Evolutionary conservation across 2,329 filamentous ascomycete genomes (phyloP).

Genomic region (Arthroderma sp.): DNA sequence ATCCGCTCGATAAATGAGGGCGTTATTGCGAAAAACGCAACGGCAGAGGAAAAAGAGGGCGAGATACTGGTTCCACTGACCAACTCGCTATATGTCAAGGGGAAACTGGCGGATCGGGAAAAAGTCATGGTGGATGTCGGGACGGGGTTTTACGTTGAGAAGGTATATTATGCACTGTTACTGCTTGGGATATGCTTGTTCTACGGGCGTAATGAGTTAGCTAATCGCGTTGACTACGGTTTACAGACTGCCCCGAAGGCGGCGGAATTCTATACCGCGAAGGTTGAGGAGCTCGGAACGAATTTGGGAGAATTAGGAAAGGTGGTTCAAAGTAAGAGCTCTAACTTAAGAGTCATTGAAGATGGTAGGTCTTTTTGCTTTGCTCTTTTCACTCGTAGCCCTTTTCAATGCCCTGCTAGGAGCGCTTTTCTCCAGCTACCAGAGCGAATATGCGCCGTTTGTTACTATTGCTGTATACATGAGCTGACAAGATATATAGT

Average conservation of each 20-base stretch:
- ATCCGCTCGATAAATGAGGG: constrained; percentile 59
- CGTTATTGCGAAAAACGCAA: constrained; percentile 27
- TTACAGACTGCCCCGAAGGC: constrained; percentile 45
- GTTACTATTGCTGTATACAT: constrained; percentile 4
- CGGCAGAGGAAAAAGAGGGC: constrained; percentile 13
- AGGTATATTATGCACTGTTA: constrained; percentile 39
- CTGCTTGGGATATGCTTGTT: neutral
- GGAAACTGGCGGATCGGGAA: constrained; percentile 58
- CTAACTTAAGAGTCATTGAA: constrained; percentile 75
- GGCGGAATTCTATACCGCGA: constrained; percentile 52
- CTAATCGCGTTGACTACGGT: neutral
- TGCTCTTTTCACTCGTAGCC: neutral
- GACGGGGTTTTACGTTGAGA: constrained; percentile 90
- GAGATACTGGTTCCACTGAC: constrained; percentile 82
- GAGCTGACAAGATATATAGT: constrained; percentile 23
- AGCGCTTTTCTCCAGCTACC: neutral
- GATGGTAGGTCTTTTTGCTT: constrained; percentile 49
- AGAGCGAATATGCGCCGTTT: neutral
- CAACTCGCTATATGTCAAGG: constrained; percentile 85
- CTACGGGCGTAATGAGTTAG: neutral
- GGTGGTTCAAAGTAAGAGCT: constrained; percentile 62
- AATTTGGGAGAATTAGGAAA: constrained; percentile 57
- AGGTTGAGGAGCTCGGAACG: constrained; percentile 51
- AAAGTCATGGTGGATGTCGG: constrained; percentile 83
- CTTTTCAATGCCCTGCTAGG: neutral